Evolutionary conservation across 225 moss, liverwort and hornwort genomes (phyloP).

Genomic region (Pleurozium schreberi): DNA sequence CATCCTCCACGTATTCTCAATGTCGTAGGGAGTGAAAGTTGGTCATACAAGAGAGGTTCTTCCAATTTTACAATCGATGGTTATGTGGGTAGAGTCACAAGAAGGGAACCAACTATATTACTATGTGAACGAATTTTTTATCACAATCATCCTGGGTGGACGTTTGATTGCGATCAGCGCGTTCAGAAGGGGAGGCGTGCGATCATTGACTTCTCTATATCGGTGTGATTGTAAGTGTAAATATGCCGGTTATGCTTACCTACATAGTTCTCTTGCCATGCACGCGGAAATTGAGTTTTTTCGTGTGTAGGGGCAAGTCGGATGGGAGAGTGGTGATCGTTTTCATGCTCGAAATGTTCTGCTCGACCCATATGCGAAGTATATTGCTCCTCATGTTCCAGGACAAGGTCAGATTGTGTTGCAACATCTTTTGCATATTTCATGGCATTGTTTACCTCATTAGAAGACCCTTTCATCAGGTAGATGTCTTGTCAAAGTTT

Average conservation of each 20-base stretch:
- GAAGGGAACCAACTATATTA: neutral
- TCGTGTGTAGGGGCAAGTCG: slow-evolving; percentile 58
- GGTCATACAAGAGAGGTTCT: neutral
- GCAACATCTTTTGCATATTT: neutral
- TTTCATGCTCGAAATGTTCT: slow-evolving; percentile 75
- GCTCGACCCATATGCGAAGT: slow-evolving; percentile 84
- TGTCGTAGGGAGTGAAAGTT: neutral
- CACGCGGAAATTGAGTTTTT: neutral
- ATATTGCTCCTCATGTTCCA: slow-evolving; percentile 63
- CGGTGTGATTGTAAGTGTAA: neutral
- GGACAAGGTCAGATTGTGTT: slow-evolving; percentile 64
- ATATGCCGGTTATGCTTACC: neutral
- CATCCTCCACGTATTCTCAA: neutral
- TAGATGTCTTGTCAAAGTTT: neutral
- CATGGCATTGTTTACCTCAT: neutral
- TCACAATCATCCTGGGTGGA: neutral
- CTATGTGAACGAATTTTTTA: neutral
- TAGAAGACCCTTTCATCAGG: neutral
- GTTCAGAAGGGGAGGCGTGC: neutral
- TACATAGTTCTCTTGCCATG: neutral
- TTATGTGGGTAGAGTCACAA: neutral
- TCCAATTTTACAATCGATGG: neutral
- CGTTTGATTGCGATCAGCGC: neutral
- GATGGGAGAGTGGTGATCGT: slow-evolving; percentile 85
- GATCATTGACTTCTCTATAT: neutral